These are phyloP conservation scores for Alternaria brassicicola DNA, from an alignment of 2,329 filamentous ascomycete genomes.

Conservation along the genomic window DNA sequence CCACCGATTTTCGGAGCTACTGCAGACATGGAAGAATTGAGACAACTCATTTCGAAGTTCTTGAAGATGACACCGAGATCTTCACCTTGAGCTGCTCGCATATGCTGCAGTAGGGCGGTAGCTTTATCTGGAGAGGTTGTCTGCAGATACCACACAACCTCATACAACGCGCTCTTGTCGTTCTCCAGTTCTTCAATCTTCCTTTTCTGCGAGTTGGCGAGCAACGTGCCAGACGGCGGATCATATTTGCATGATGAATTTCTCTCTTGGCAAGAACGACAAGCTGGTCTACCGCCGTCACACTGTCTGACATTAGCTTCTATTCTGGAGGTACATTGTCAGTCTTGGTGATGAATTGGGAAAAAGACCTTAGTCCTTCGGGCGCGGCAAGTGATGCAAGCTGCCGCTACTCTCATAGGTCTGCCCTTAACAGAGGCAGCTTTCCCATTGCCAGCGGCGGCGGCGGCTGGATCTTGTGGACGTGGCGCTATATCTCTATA, in stretches of 20 bases:
- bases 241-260: conserved; percentile 7
- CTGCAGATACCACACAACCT: conserved; percentile 26
- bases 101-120: conserved; percentile 11
- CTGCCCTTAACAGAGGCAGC: neutral
- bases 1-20: neutral
- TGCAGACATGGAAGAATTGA: neutral
- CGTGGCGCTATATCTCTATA: conserved; percentile 9
- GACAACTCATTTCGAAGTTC: conserved; percentile 3
- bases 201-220: conserved; percentile 11
- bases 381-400: conserved; percentile 10
- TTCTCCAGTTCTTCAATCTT: conserved; percentile 13
- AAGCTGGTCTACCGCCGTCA: conserved; percentile 12
- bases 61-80: conserved; percentile 11
- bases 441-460: neutral
- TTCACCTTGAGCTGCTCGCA: conserved; percentile 8
- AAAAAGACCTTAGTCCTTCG: conserved; percentile 12
- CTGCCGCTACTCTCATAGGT: conserved; percentile 5
- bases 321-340: neutral
- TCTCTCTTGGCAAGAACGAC: conserved; percentile 6
- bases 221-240: conserved; percentile 5
- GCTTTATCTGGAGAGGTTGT: conserved; percentile 18
- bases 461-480: neutral
- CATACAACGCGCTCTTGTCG: conserved; percentile 14
- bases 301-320: conserved; percentile 7
- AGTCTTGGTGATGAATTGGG: neutral